Conservation (phyloP, 192 early-diverging fungal species). For the Coemansia sp. region DNA sequence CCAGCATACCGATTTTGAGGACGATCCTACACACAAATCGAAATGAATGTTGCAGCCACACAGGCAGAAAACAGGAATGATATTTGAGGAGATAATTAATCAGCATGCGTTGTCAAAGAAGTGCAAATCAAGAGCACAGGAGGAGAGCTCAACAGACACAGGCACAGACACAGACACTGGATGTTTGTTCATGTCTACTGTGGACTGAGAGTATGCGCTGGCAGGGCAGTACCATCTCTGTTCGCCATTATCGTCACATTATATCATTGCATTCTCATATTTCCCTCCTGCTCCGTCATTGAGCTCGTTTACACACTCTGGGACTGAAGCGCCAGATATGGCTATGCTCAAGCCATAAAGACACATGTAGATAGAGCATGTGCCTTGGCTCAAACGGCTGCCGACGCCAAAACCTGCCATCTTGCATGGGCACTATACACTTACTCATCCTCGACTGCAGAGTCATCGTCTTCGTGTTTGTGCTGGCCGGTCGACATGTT, state of each 20-base stretch:
- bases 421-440: slow-evolving; percentile 23
- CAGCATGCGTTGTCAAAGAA: not conserved
- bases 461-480: slow-evolving; percentile 26
- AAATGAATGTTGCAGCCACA: too few species aligned
- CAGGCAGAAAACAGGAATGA: too few species aligned
- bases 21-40: slow-evolving; percentile 65
- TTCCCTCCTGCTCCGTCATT: not conserved
- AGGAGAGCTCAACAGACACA: too few species aligned
- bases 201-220: too few species aligned
- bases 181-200: too few species aligned
- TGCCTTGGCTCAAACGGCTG: not conserved
- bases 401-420: slow-evolving; percentile 1
- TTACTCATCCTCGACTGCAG: slow-evolving; percentile 40
- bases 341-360: not conserved
- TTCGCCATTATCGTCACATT: not conserved
- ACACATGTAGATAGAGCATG: not conserved
- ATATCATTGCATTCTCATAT: not conserved
- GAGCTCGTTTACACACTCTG: not conserved
- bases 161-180: too few species aligned
- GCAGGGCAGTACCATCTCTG: not conserved
- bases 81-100: not conserved
- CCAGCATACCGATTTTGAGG: slow-evolving; percentile 94
- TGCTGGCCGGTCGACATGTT: slow-evolving; percentile 22
- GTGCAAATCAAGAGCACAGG: not conserved
- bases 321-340: not conserved